Percentiles rank a stretch among this genome's conserved stretches.
Evolutionary conservation across 2,329 filamentous ascomycete species (phyloP).

Genomic region (Parastagonospora avenae): DNA sequence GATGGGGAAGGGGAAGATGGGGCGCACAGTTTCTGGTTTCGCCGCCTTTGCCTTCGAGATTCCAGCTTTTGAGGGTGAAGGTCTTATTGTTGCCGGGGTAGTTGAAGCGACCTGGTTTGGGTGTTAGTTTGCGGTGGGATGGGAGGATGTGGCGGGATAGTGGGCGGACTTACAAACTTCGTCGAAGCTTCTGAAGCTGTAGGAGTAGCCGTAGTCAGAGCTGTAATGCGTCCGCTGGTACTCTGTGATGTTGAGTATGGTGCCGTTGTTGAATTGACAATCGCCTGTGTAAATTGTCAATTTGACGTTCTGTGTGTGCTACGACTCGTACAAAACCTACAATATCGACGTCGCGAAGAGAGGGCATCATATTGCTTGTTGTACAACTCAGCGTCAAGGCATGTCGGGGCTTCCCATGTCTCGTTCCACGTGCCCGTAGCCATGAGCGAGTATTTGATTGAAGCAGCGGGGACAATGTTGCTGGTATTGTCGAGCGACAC

Average conservation of each 20-base stretch:
- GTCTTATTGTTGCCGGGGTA: constrained; percentile 7
- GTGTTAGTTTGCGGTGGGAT: too few species aligned
- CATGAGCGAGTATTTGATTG: constrained; percentile 8
- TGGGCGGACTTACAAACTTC: constrained; percentile 2
- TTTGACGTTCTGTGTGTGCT: background rate
- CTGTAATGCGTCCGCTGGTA: background rate
- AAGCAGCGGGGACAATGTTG: constrained; percentile 33
- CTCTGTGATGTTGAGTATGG: constrained; percentile 5
- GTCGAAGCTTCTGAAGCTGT: constrained; percentile 3
- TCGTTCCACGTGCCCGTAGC: constrained; percentile 14
- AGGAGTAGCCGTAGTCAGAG: background rate
- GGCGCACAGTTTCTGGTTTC: background rate
- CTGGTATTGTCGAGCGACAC: constrained; percentile 28
- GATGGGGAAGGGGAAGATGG: background rate
- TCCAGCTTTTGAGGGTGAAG: background rate
- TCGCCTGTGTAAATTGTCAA: constrained; percentile 15
- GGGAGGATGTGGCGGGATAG: background rate
- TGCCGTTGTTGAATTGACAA: constrained; percentile 28
- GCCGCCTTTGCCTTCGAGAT: background rate
- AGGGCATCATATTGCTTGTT: background rate
- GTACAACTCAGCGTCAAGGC: background rate
- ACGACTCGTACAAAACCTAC: background rate
- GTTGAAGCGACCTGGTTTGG: constrained; percentile 11
- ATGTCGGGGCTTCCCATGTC: constrained; percentile 16
- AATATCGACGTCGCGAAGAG: background rate